These are phyloP conservation scores for Talaromyces adpressus DNA, from an alignment of 495 filamentous ascomycete genomes.

Conservation along the genomic window DNA sequence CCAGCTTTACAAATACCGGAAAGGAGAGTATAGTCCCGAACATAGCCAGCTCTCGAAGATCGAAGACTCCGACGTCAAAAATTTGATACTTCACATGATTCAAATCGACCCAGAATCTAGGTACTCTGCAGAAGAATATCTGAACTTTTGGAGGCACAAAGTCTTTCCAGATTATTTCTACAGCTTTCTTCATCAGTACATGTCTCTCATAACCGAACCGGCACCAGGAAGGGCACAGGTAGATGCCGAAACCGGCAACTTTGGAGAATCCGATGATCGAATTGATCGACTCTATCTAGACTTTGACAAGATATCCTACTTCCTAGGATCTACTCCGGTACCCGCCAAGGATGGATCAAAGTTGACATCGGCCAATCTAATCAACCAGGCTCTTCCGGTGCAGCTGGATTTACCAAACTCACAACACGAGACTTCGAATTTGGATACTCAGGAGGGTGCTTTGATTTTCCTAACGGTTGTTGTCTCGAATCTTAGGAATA, in stretches of 20 bases:
- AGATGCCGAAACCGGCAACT: slow-evolving; percentile 54
- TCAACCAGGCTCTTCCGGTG: slow-evolving; percentile 56
- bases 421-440: slow-evolving; percentile 48
- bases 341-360: slow-evolving; percentile 17
- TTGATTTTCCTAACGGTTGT: slow-evolving; percentile 86
- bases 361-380: slow-evolving; percentile 19
- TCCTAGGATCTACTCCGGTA: slow-evolving; percentile 50
- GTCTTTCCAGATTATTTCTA: slow-evolving; percentile 96
- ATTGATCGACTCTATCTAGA: slow-evolving; percentile 90
- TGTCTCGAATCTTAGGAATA: slow-evolving; percentile 81
- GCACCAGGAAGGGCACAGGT: slow-evolving; percentile 64
- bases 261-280: slow-evolving; percentile 81
- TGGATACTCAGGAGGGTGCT: slow-evolving; percentile 60
- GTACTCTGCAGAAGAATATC: slow-evolving; percentile 89
- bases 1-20: slow-evolving; percentile 89
- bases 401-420: slow-evolving; percentile 83
- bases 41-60: slow-evolving; percentile 77
- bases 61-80: slow-evolving; percentile 76
- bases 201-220: slow-evolving; percentile 94
- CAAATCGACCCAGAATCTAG: slow-evolving; percentile 83
- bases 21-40: slow-evolving; percentile 84
- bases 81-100: slow-evolving; percentile 92
- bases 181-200: slow-evolving; percentile 93
- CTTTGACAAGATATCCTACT: slow-evolving; percentile 96
- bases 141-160: slow-evolving; percentile 85